phyloP scores from a whole-genome alignment of 305 asterid species.

The Withania somnifera region DNA sequence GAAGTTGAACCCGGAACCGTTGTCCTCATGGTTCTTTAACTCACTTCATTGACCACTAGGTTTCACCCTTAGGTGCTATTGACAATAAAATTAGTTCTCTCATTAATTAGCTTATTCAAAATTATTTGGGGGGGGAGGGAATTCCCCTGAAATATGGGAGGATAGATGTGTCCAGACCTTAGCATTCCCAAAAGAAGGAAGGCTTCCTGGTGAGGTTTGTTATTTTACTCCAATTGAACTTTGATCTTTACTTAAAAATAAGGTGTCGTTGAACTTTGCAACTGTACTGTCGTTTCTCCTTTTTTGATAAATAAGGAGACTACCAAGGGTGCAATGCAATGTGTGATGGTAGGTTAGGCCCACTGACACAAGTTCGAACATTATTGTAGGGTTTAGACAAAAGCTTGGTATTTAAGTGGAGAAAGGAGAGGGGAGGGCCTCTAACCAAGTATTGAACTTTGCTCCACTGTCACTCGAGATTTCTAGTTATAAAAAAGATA shows the following conservation, averaged over 20 bases:
- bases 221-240: not conserved
- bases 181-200: conserved; percentile 97
- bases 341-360: not conserved
- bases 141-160: conserved; percentile 97
- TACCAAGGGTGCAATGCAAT: not conserved
- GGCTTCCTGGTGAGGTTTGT: conserved; percentile 71
- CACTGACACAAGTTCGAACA: not conserved
- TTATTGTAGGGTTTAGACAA: not conserved
- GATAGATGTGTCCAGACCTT: conserved; percentile 69
- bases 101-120: not conserved
- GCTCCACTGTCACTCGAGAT: not conserved
- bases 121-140: conserved; percentile 74
- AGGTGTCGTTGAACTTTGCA: not conserved
- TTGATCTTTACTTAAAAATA: not conserved
- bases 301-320: not conserved
- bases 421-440: not conserved
- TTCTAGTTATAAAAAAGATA: not conserved
- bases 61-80: too few relatives aligned
- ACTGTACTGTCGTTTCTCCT: not conserved
- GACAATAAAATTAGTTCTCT: not conserved
- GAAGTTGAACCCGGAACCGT: too few relatives aligned
- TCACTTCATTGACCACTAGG: too few relatives aligned
- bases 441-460: not conserved
- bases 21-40: too few relatives aligned
- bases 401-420: not conserved